Evolutionary conservation across 179 eudicot genomes (phyloP).

Genomic region (Carnegiea gigantea): DNA sequence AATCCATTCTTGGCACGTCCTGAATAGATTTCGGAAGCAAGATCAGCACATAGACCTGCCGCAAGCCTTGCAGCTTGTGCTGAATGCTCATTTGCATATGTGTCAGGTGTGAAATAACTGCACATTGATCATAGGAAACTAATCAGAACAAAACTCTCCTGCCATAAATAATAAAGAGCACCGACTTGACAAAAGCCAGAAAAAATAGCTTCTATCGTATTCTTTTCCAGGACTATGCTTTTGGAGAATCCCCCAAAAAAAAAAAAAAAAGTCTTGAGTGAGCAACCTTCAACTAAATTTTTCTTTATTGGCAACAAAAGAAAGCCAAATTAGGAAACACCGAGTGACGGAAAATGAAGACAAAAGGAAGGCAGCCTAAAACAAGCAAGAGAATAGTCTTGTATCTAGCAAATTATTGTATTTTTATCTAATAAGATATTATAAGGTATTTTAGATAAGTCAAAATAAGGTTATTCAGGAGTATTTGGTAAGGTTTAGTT

Average conservation of each 20-base stretch:
- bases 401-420: no score
- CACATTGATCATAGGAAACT: slow-evolving; percentile 17
- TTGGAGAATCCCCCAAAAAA: not conserved
- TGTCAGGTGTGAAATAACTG: slow-evolving; percentile 97
- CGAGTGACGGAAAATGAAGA: no score
- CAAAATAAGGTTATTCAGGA: no score
- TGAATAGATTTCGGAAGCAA: slow-evolving; percentile 69
- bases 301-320: not conserved
- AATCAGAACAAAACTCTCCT: slow-evolving; percentile 8
- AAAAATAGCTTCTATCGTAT: not conserved
- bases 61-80: slow-evolving; percentile 96
- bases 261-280: not conserved
- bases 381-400: no score
- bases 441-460: no score
- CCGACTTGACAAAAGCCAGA: not conserved
- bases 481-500: no score
- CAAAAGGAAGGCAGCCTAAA: no score
- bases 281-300: not conserved
- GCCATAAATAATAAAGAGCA: not conserved
- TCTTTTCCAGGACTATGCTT: not conserved
- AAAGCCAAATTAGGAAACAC: not conserved
- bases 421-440: no score
- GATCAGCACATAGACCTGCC: slow-evolving; percentile 97
- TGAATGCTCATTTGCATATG: slow-evolving; percentile 95
- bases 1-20: slow-evolving; percentile 92